Percentiles rank a stretch among this genome's conserved stretches.
Evolutionary conservation across 208 protist species (phyloP).

Genomic region (Tetramitus jugosus): DNA sequence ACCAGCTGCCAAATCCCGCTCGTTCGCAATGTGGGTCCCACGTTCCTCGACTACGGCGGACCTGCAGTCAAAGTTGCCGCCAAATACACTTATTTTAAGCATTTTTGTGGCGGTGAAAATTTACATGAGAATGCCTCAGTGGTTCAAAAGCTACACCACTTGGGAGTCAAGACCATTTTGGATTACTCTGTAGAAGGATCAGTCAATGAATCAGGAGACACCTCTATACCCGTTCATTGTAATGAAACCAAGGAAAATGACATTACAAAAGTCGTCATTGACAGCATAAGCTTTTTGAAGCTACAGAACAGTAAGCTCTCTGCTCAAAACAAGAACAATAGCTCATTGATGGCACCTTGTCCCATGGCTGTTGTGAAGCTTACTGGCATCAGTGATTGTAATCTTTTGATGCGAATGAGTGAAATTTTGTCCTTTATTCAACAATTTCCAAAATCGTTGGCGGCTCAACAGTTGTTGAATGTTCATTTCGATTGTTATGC

Average conservation of each 20-base stretch:
- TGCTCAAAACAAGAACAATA: background rate
- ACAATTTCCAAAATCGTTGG: background rate
- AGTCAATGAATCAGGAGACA: slow-evolving; percentile 30
- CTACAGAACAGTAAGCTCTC: background rate
- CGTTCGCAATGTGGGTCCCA: background rate
- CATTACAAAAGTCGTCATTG: background rate
- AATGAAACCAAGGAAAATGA: background rate
- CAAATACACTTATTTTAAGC: slow-evolving; percentile 75
- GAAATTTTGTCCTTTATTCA: background rate
- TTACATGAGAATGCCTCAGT: slow-evolving; percentile 65
- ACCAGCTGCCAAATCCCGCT: background rate
- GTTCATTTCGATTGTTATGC: background rate
- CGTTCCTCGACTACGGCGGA: background rate
- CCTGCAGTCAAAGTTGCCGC: slow-evolving; percentile 45
- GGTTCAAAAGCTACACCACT: slow-evolving; percentile 52
- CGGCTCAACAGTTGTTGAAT: background rate
- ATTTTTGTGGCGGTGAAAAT: slow-evolving; percentile 86
- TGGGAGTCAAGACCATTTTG: slow-evolving; percentile 74
- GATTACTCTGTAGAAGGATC: slow-evolving; percentile 88
- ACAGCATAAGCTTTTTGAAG: background rate
- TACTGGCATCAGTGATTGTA: background rate
- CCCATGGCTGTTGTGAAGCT: background rate
- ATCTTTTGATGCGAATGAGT: background rate
- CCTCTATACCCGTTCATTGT: too few species aligned
- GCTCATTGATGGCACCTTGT: background rate